Conservation (phyloP, 208 protist genomes). For the Trypanosoma scelopori region DNA sequence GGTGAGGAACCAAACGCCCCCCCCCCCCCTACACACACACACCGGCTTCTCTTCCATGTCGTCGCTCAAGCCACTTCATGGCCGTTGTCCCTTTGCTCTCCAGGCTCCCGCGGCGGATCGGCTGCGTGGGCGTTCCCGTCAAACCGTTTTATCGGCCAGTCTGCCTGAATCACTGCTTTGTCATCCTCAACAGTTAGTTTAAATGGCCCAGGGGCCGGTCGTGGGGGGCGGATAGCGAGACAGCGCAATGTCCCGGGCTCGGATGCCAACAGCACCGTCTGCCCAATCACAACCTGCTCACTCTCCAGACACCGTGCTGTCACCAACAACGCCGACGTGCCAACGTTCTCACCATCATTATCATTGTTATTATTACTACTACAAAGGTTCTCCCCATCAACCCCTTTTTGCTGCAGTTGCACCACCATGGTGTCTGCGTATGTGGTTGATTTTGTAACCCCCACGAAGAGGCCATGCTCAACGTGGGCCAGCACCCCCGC, state of each 20-base stretch:
- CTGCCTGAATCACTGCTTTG: constrained; percentile 14
- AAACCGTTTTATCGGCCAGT: neutral
- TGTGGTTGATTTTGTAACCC: constrained; percentile 36
- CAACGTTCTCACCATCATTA: neutral
- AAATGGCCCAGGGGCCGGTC: constrained; percentile 35
- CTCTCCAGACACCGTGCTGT: constrained; percentile 63
- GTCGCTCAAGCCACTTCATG: neutral
- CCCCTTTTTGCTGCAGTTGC: constrained; percentile 12
- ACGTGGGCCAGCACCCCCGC: constrained; percentile 36
- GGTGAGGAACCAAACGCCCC: too few species aligned
- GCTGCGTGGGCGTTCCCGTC: neutral
- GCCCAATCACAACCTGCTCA: constrained; percentile 48
- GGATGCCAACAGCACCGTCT: constrained; percentile 55
- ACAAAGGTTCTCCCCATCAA: neutral
- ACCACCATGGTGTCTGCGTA: constrained; percentile 52
- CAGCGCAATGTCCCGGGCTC: constrained; percentile 70
- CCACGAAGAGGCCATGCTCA: constrained; percentile 46
- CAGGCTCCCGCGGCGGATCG: too few species aligned
- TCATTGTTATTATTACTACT: constrained; percentile 6
- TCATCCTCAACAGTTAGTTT: constrained; percentile 9
- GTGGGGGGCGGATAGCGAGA: constrained; percentile 38
- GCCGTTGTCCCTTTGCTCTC: neutral
- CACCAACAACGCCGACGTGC: constrained; percentile 27
- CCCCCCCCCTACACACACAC: too few species aligned
- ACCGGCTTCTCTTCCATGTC: too few species aligned